Evolutionary conservation across 176 grass and related monocot genomes (phyloP), one percentile per base, ranked within the genome.

Genomic region (Hordeum marinum): DNA sequence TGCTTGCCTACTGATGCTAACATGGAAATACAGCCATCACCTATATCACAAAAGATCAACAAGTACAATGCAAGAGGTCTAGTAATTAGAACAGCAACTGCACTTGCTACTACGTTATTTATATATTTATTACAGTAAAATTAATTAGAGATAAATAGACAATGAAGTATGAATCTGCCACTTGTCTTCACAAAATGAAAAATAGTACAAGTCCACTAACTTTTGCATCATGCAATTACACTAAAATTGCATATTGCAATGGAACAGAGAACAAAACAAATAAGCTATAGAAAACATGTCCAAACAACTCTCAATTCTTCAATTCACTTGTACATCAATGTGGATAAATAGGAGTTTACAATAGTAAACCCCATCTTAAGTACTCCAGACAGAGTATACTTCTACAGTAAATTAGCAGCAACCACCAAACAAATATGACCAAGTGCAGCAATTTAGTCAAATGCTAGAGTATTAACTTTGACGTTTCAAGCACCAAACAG

Each of bases 401-500:
- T 80, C 14, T 23, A 2, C 41, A 34, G 41, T 32, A 50, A 32
- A 50, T 21, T 4, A 25, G 35, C 25, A 41, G 39, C 45, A 52
- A 27, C 2, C 23, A 78, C 6, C 4, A 83, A 52, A 6, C 7
- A 50, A 63, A 31, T 37, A 26, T 27, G 0, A 8, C 9, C 6
- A 52, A 68, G 20, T 8, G 27, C 1, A 81, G 63, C 35, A 13
- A 68, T 36, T 25, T 37, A 37, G 3, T 25, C 43, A 0, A 26
- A 39, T 63, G 61, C 32, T 8, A 41, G 6, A 87, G 11, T 66
- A 17, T 32, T 32, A 39, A 18, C 63, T 63, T 11, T 34, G 10
- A 65, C 57, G 72, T 75, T 29, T 50, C 9, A 86, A 81, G 41
- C 34, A 70, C 84, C 7, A 79, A 69, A 34, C 12, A 65, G 36